Percentiles rank a stretch among this genome's conserved stretches.
Evolutionary conservation across 2,329 filamentous ascomycete genomes (phyloP).

Genomic region (Botrytis pseudocinerea): DNA sequence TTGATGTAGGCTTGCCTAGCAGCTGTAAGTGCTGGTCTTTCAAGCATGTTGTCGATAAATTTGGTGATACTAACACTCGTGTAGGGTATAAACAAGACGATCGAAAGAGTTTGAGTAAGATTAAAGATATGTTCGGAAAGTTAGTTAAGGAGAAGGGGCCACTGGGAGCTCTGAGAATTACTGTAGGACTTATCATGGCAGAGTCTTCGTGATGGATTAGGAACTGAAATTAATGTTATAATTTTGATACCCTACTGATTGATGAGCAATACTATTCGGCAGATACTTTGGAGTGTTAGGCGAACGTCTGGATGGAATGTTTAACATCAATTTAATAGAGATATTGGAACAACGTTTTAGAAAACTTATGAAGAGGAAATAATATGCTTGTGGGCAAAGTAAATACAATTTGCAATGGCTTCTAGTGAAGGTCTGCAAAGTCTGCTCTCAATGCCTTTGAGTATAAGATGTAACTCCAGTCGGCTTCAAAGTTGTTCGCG

Average conservation of each 20-base stretch:
- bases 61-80: conserved; percentile 12
- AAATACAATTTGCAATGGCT: not conserved
- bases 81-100: conserved; percentile 63
- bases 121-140: conserved; percentile 61
- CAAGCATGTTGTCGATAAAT: not conserved
- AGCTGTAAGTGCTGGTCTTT: conserved; percentile 56
- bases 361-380: not conserved
- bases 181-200: conserved; percentile 57
- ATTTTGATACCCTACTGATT: not conserved
- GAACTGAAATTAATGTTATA: not conserved
- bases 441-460: not conserved
- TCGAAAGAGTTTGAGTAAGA: conserved; percentile 54
- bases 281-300: not conserved
- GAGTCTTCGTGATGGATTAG: conserved; percentile 4
- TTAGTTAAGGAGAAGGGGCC: conserved; percentile 57
- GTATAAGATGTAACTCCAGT: not conserved
- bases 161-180: conserved; percentile 58
- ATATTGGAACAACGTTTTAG: not conserved
- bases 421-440: not conserved
- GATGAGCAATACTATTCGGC: not conserved
- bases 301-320: not conserved
- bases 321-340: not conserved
- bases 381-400: not conserved
- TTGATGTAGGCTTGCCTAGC: conserved; percentile 57
- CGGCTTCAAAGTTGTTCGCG: not conserved